Evolutionary conservation across 2,329 filamentous ascomycete genomes (phyloP), one percentile per base, ranked within the genome.

Genomic region (Triangularia setosa): DNA sequence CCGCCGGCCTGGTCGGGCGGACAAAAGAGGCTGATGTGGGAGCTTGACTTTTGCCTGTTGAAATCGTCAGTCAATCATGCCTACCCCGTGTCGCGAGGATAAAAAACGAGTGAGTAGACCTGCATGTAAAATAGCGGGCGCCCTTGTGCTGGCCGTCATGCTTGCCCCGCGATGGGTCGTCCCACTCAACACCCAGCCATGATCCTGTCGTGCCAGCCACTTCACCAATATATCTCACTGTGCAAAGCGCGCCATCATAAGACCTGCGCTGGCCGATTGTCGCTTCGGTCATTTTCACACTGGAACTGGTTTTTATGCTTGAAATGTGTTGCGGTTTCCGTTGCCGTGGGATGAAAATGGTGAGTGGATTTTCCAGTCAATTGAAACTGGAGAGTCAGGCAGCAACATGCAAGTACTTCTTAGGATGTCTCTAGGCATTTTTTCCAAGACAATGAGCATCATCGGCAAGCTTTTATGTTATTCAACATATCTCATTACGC

Each of bases 101-200:
- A 14, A 14, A n/a, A 14, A n/a, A 2, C 2, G 7, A 40, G 16
- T 8, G 3, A 7, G 21, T 65, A n/a, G n/a, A 67, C 80, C 74
- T 84, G 94, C 94, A 97, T 70, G 83, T 80, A 73, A 98, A 98
- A 75, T 97, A 97, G 67, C 85, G 87, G 67, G 84, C 81, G 65
- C 90, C 92, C 68, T 90, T 87, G 77, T 96, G 88, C 66, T 89
- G 87, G 65, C 95, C 95, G 72, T 94, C 86, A 77, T 99, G 93
- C 80, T 97, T 98, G 66, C 95, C 95, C 72, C 93, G 85, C 40
- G 82, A 83, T 63, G 88, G 80, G 75, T 97, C 91, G 77, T 98
- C 94, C 95, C 95, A 99, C 83, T 99, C 95, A 57, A 98, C 92
- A 56, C 95, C 95, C 33, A 98, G 84, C 93, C 94, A 98, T 67